Base-by-base conservation (phyloP, 805 yeast species). In the Candida verbasci region DNA sequence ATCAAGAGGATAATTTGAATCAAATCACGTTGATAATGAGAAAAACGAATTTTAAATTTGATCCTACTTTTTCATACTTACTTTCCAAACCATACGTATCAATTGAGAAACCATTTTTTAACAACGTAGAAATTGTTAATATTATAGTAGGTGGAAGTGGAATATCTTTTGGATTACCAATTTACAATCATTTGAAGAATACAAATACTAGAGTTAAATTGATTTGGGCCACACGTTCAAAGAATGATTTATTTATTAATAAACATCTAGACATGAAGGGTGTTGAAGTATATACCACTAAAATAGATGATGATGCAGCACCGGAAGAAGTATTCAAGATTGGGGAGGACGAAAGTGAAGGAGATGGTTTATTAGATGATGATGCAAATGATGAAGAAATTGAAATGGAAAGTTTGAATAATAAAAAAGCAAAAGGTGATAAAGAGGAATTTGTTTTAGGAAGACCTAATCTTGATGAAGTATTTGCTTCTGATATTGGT, bases 81-180 rank as follows among this genome's bases (percentile, higher is more conserved):
- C 22, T 56, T 9, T 39, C 55, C 6, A 55, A 52, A 2, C 68
- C 67, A 6, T 74, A 58, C 47, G 65, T 74, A 3, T 65, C 82
- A 4, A 38, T 77, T 3, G 62, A 72, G 9, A 43, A 49, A 9
- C 58, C 63, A 14, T 72, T 76, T 41, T 69, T 74, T 42, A 55
- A 60, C 26, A 65, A 75, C 0, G 79, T 75, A 0, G 70, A 69
- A 23, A 69, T 72, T 26, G 71, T 78, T 1, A 52, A 64, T 11
- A 66, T 82, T 14, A 64, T 82, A 1, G 74, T 81, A 43, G 91
- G 89, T 10, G 93, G 93, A 0, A 75, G 86, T 2, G 89, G 91
- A 1, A 71, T 83, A 9, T 78, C 88, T 0, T 72, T 72, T 37
- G 83, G 81, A 3, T 42, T 80, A 8, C 79, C 84, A 0, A 28